Evolutionary conservation across 176 grass and related monocot genomes (phyloP), one percentile per base, ranked within the genome.

Genomic region (Triticum monococcum): DNA sequence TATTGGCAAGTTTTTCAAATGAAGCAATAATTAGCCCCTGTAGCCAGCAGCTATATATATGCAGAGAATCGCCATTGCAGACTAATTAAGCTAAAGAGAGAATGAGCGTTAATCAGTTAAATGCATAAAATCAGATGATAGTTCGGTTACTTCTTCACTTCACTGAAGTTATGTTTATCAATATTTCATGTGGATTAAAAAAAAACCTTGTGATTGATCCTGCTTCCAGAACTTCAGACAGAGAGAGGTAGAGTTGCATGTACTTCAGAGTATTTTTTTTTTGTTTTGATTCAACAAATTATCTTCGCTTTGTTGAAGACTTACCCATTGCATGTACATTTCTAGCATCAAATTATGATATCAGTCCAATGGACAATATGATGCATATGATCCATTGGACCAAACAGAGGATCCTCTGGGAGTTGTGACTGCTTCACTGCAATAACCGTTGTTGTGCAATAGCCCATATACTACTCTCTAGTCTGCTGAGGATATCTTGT

Each of bases 401-500:
- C 41, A 46, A 73, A 12, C 52, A 72, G 78, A 78, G 30, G 23
- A 70, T 70, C 10, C n/a, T 56, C 7, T 13, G 66, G 67, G 11
- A 50, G 33, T 36, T 14, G 1, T 33, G 62, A 65, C 36, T 36
- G 78, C 30, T 81, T 35, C 79, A 62, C 12, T 78, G n/a, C 56
- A 75, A 37, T 75, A 25, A 25, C 72, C 43, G 24, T 17, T 52
- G 72, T 31, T 31, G 72, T 75, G 43, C 28, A 52, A 75, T 52
- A 30, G 7, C 28, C 40, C 43, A 30, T 52, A 45, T 30, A 30
- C 28, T 30, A 37, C 60, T 40, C 60, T 80, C 48, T 81, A 59
- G 18, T 59, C 56, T 59, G 77, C 81, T 40, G 62, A 70, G 40
- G 68, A 56, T 81, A 64, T 77, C 72, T 76, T 71, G 23, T 88